Evolutionary conservation across 108 stramenopile genomes (phyloP).

Genomic region (Fistulifera solaris): DNA sequence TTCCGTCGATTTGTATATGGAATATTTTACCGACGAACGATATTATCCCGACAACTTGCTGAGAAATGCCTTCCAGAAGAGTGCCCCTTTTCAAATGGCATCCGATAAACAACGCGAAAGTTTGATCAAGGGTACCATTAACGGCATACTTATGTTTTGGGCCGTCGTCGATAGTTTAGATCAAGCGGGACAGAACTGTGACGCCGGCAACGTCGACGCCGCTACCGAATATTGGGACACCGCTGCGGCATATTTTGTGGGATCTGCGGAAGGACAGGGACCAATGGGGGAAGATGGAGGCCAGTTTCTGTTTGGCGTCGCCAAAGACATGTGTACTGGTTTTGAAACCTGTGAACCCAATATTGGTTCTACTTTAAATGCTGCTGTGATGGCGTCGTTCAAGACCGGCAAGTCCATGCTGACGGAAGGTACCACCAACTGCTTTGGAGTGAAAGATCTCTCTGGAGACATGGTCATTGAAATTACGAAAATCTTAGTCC

Average conservation of each 20-base stretch:
- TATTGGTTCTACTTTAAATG: conserved; percentile 14
- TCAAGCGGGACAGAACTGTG: background rate
- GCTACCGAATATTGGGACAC: conserved; percentile 30
- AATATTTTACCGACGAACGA: conserved; percentile 6
- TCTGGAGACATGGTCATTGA: conserved; percentile 11
- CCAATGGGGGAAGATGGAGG: conserved; percentile 16
- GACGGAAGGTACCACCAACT: conserved; percentile 13
- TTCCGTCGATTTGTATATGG: conserved; percentile 6
- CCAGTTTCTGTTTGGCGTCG: conserved; percentile 24
- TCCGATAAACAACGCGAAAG: conserved; percentile 20
- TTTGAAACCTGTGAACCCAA: conserved; percentile 29
- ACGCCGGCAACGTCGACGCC: background rate
- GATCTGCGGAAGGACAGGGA: conserved; percentile 37
- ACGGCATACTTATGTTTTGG: conserved; percentile 30
- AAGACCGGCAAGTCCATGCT: conserved; percentile 13
- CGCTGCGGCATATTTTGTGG: conserved; percentile 38
- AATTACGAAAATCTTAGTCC: conserved; percentile 12
- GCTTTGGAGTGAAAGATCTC: conserved; percentile 8
- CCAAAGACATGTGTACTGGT: conserved; percentile 31
- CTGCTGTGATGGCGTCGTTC: conserved; percentile 17
- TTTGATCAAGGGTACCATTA: conserved; percentile 17
- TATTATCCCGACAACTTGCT: conserved; percentile 25
- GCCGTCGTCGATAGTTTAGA: conserved; percentile 12
- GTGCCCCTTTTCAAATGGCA: conserved; percentile 11
- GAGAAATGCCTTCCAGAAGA: conserved; percentile 12